Conservation (phyloP, 2,329 filamentous ascomycete genomes). For the Alternaria ventricosa region DNA sequence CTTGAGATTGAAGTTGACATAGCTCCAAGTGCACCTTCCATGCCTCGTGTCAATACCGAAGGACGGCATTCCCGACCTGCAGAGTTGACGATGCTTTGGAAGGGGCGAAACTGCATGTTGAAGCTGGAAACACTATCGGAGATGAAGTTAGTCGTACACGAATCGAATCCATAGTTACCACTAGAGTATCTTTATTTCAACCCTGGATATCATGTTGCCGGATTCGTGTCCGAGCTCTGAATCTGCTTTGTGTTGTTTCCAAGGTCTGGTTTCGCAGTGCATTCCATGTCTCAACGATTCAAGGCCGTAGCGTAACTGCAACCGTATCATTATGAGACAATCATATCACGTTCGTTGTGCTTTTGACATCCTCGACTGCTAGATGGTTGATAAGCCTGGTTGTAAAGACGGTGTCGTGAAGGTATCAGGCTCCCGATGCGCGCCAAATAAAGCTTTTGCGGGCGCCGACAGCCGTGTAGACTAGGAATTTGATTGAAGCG, state of each 20-base stretch:
- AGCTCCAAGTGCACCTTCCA: neutral
- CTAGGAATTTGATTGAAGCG: neutral
- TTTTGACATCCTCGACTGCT: neutral
- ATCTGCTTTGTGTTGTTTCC: neutral
- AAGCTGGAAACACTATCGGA: neutral
- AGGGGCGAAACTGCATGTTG: neutral
- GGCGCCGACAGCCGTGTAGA: neutral
- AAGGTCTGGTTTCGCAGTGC: neutral
- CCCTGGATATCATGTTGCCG: neutral
- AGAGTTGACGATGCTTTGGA: neutral
- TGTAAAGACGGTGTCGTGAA: neutral
- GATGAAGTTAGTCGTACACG: neutral
- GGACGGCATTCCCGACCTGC: neutral
- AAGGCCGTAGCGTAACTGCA: neutral
- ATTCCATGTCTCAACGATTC: neutral
- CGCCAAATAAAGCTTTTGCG: neutral
- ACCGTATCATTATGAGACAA: accelerated
- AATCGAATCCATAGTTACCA: neutral
- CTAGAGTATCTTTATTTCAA: neutral
- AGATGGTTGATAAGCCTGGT: accelerated
- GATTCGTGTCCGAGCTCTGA: neutral
- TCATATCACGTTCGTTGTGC: neutral
- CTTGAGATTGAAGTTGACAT: neutral
- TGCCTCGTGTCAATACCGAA: neutral
- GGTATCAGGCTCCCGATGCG: too few relatives aligned